Conservation (phyloP, 768 basidiomycete genomes). For the Suillus subalutaceus region DNA sequence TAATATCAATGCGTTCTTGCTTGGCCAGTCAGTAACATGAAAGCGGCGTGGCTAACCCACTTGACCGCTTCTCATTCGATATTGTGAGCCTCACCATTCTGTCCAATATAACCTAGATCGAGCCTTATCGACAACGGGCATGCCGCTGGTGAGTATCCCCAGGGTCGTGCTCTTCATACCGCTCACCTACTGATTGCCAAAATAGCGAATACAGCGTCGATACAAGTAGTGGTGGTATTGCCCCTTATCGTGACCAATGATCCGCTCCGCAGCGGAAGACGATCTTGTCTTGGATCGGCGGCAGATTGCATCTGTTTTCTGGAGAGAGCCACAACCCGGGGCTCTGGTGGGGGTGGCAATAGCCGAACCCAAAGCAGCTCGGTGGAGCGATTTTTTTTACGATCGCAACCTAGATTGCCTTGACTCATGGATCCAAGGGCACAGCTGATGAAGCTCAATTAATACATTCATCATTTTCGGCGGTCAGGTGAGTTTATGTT, state of each 20-base stretch:
- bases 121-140: too few relatives aligned
- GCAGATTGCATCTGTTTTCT: neutral
- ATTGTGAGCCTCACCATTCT: neutral
- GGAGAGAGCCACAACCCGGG: neutral
- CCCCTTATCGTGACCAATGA: neutral
- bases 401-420: neutral
- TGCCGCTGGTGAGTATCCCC: neutral
- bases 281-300: neutral
- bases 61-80: neutral
- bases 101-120: neutral
- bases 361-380: neutral
- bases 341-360: conserved; percentile 2
- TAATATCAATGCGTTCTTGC: neutral
- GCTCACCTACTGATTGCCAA: neutral
- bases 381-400: conserved; percentile 2
- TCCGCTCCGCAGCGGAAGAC: conserved; percentile 2
- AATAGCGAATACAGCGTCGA: neutral
- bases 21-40: neutral
- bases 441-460: conserved; percentile 5
- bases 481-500: conserved; percentile 2
- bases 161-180: neutral
- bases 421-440: neutral
- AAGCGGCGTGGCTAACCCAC: neutral
- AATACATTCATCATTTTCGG: neutral
- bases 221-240: neutral